Evolutionary conservation across 108 stramenopile genomes (phyloP), one percentile per base, ranked within the genome.

Genomic region (Conticribra guillardii): DNA sequence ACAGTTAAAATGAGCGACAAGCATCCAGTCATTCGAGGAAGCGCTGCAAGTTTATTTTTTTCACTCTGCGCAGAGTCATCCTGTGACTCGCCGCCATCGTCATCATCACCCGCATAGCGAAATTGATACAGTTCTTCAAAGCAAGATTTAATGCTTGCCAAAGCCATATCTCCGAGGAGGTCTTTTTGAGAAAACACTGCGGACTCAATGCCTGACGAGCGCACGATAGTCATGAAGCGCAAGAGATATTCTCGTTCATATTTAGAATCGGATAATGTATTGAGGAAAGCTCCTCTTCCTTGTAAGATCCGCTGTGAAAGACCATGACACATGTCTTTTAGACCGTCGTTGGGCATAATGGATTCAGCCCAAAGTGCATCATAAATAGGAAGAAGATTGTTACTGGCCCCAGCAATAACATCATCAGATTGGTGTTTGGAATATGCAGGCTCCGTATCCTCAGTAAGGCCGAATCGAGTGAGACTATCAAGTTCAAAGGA

Each of bases 401-500:
- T 34, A 17, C 63, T 53, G 37, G 34, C 46, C 4, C 51, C 52
- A 11, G 62, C 16, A 7, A 51, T 31, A 44, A 45, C 27, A 51
- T 51, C 32, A 2, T 72, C 70, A 27, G 47, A 31, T n/a, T 71
- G 34, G 23, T 37, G 55, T 17, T 16, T 21, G 34, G 27, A 29
- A 44, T 46, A 60, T n/a, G 65, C 34, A 26, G 70, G 70, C 7
- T 72, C 64, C 7, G 55, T 34, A 51, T 79, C 78, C 45, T 79
- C 78, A 7, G 78, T 67, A 14, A 58, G 29, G 26, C 65, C 67
- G 32, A 73, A 80, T 23, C 23, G 34, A 27, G 65, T 57, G 49
- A 80, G 57, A 34, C 58, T 65, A 54, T 80, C 72, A 22, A 80
- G 57, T 47, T 73, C 79, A 64, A 58, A 80, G 16, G 79, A 52